Evolutionary conservation across 2,329 filamentous ascomycete species (phyloP).

Genomic region (Monilinia fructigena): DNA sequence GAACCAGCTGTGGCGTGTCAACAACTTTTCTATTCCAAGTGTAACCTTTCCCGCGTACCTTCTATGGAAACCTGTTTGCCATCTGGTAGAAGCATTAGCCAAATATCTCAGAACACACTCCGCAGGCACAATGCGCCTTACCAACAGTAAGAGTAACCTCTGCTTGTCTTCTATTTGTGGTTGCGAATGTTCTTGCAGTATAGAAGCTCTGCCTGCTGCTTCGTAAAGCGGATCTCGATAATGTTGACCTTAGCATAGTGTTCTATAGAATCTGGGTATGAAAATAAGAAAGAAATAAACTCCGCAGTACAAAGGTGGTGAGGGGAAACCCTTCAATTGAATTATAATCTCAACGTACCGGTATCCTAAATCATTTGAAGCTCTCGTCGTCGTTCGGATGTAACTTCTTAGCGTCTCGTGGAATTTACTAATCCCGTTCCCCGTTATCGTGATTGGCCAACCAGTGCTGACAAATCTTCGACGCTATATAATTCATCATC

Average conservation of each 20-base stretch:
- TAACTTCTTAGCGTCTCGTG: constrained; percentile 22
- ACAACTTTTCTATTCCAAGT: constrained; percentile 38
- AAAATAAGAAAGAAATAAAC: constrained; percentile 41
- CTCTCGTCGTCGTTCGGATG: constrained; percentile 25
- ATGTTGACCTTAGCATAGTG: constrained; percentile 67
- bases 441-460: constrained; percentile 31
- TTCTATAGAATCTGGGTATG: constrained; percentile 54
- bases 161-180: constrained; percentile 72
- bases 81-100: constrained; percentile 56
- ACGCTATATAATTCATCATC: constrained; percentile 34
- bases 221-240: constrained; percentile 68
- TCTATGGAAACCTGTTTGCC: constrained; percentile 98
- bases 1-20: constrained; percentile 71
- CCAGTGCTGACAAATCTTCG: constrained; percentile 24
- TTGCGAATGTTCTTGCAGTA: constrained; percentile 77
- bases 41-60: constrained; percentile 56
- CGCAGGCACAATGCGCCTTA: constrained; percentile 49
- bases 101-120: constrained; percentile 28
- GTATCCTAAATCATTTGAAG: constrained; percentile 20
- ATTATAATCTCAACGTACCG: constrained; percentile 24
- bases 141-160: constrained; percentile 97
- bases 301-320: constrained; percentile 26
- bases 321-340: constrained; percentile 23
- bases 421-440: constrained; percentile 32
- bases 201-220: constrained; percentile 57